Conservation (phyloP, 108 stramenopile species). For the Skeletonema marinoi region DNA sequence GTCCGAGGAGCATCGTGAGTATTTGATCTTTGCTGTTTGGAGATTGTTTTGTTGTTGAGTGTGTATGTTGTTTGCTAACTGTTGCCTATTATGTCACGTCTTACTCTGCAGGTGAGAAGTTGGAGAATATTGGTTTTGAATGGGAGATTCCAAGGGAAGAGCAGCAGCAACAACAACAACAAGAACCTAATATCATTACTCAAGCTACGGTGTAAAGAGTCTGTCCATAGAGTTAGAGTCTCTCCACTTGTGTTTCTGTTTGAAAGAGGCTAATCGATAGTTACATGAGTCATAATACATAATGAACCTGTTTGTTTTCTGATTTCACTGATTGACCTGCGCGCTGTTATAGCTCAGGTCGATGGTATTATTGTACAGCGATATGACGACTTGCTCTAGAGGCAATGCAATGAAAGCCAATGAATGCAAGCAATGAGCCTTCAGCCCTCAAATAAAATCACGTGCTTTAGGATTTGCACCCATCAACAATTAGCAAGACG, state of each 20-base stretch:
- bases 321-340: background rate
- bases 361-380: no score
- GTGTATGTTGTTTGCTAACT: background rate
- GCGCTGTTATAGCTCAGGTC: no score
- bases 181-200: background rate
- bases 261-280: background rate
- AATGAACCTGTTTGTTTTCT: background rate
- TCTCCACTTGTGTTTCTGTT: background rate
- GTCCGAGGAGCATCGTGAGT: constrained; percentile 3
- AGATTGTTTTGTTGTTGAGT: background rate
- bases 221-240: background rate
- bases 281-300: background rate
- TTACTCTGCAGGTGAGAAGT: background rate
- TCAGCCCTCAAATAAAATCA: background rate
- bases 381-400: no score
- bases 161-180: background rate
- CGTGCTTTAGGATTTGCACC: background rate
- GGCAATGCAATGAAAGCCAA: no score
- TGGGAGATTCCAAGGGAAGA: background rate
- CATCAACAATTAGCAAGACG: no score
- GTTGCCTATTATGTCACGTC: background rate
- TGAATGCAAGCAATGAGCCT: no score
- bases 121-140: background rate
- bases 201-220: background rate
- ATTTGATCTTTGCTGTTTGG: background rate